These are phyloP conservation scores for Aspergillus affinis DNA, from an alignment of 495 filamentous ascomycete genomes.

Conservation along the genomic window DNA sequence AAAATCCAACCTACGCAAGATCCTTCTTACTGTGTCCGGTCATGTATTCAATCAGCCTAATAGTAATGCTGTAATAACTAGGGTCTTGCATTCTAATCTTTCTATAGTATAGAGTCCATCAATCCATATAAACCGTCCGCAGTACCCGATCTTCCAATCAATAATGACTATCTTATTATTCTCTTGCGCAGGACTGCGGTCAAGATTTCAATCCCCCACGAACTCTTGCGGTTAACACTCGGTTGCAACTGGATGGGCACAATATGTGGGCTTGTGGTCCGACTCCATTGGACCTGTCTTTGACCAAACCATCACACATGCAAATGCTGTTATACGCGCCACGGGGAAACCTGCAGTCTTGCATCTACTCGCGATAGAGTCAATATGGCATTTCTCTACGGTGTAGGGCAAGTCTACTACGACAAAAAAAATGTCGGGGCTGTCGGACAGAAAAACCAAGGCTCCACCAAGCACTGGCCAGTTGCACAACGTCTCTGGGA, in stretches of 20 bases:
- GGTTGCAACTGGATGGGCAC: neutral
- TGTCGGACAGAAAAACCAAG: neutral
- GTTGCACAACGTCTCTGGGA: slow-evolving; percentile 1
- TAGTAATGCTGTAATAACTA: too few relatives aligned
- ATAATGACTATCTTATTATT: neutral
- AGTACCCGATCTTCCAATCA: neutral
- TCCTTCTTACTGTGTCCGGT: neutral
- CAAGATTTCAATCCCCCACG: neutral
- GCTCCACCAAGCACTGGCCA: slow-evolving; percentile 4
- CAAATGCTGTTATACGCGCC: neutral
- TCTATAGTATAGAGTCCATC: neutral
- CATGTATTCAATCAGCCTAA: too few relatives aligned
- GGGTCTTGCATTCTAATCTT: too few relatives aligned
- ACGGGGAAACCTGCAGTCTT: neutral
- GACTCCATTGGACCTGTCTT: neutral
- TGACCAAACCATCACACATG: neutral
- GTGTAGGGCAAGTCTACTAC: neutral
- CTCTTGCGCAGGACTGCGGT: neutral
- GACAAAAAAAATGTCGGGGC: neutral
- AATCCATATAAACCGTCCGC: neutral
- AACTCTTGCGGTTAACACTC: neutral
- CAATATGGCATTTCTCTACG: neutral
- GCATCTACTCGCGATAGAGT: neutral
- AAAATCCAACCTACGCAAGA: neutral
- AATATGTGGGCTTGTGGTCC: neutral